Conservation (phyloP, 2,329 filamentous ascomycete species). For the Rutstroemia sp. region DNA sequence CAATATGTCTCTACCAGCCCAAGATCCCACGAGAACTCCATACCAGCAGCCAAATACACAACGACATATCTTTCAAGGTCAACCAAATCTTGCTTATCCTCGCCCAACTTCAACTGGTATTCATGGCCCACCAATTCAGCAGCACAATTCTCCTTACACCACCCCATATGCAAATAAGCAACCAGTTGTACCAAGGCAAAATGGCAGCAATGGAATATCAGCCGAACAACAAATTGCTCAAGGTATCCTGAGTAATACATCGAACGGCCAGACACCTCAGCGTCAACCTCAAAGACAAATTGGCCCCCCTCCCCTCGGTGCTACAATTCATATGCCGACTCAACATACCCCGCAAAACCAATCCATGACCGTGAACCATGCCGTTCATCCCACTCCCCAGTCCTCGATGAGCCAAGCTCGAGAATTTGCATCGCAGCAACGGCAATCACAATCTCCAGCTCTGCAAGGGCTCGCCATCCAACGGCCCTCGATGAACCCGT, state of each 20-base stretch:
- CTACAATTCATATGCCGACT: conserved; percentile 27
- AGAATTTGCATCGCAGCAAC: conserved; percentile 13
- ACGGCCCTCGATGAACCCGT: conserved; percentile 21
- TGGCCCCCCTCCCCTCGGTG: conserved; percentile 24
- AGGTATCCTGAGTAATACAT: conserved; percentile 24
- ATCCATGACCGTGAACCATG: conserved; percentile 27
- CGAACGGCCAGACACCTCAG: conserved; percentile 25
- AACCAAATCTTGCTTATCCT: conserved; percentile 20
- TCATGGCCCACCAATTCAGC: conserved; percentile 17
- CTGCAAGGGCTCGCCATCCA: conserved; percentile 20
- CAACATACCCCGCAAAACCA: conserved; percentile 22
- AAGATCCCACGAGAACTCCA: conserved; percentile 15
- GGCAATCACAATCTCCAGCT: conserved; percentile 26
- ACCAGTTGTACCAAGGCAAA: conserved; percentile 19
- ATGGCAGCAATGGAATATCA: conserved; percentile 22
- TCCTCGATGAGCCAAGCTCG: conserved; percentile 18
- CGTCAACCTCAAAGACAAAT: conserved; percentile 16
- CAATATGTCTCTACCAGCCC: conserved; percentile 26
- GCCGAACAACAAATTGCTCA: conserved; percentile 30
- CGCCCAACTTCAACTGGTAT: conserved; percentile 22
- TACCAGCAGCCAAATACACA: conserved; percentile 13
- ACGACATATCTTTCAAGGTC: conserved; percentile 16
- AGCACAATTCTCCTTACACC: conserved; percentile 26
- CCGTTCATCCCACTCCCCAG: conserved; percentile 21
- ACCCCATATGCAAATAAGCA: conserved; percentile 25